Percentiles rank a stretch among this genome's conserved stretches.
These are phyloP conservation scores for Trametes versicolor DNA, from an alignment of 1,284 basidiomycete species.

Conservation along the genomic window DNA sequence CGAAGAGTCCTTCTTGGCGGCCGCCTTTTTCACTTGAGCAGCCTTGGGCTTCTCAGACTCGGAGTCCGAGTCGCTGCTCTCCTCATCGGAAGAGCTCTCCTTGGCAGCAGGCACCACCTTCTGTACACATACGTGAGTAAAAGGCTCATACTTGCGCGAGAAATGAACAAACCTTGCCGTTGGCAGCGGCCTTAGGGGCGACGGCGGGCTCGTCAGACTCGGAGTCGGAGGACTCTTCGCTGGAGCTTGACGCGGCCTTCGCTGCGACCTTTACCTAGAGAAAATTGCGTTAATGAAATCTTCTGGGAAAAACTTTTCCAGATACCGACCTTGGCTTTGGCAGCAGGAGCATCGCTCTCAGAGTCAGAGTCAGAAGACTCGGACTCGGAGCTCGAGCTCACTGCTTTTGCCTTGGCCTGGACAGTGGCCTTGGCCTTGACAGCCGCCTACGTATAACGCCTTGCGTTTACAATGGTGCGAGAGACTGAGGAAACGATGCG, in stretches of 20 bases:
- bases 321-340: constrained; percentile 32
- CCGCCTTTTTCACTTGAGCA: constrained; percentile 45
- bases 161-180: constrained; percentile 37
- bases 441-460: background rate
- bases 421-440: constrained; percentile 21
- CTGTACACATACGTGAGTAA: constrained; percentile 4
- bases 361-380: constrained; percentile 29
- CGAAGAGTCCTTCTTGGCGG: constrained; percentile 41
- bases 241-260: constrained; percentile 33
- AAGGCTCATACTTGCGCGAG: background rate
- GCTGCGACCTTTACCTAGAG: constrained; percentile 28
- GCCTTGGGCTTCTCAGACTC: constrained; percentile 52
- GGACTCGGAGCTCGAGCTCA: constrained; percentile 30
- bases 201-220: constrained; percentile 37
- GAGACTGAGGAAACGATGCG: background rate
- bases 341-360: constrained; percentile 23
- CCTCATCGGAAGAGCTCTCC: constrained; percentile 31
- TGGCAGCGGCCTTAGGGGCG: constrained; percentile 31
- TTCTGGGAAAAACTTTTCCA: background rate
- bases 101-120: constrained; percentile 24
- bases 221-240: constrained; percentile 46
- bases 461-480: background rate
- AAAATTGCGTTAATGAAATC: background rate
- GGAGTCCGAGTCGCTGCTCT: constrained; percentile 39
- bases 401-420: constrained; percentile 33